Conservation (phyloP, 306 rosid species). For the Quercus robur region DNA sequence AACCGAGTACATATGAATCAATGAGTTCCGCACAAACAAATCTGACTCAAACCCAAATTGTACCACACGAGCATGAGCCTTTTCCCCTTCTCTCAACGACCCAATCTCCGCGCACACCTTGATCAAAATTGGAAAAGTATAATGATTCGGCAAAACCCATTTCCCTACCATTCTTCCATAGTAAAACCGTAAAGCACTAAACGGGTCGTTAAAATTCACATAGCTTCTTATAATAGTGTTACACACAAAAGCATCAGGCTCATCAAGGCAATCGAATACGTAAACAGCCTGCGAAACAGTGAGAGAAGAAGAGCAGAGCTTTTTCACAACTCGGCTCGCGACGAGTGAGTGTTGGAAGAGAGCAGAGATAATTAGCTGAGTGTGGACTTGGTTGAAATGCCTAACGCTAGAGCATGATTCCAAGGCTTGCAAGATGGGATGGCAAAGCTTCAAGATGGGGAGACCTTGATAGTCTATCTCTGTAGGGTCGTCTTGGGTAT, state of each 20-base stretch:
- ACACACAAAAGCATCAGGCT: constrained; percentile 52
- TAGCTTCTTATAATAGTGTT: constrained; percentile 55
- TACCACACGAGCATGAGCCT: constrained; percentile 40
- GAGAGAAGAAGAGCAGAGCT: constrained; percentile 39
- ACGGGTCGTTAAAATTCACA: constrained; percentile 23
- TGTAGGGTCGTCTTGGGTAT: constrained; percentile 6
- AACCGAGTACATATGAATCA: constrained; percentile 51
- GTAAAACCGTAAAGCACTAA: constrained; percentile 37
- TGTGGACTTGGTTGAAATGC: constrained; percentile 35
- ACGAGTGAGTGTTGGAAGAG: constrained; percentile 45
- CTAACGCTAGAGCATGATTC: constrained; percentile 40
- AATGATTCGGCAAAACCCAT: constrained; percentile 43
- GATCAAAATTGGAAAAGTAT: constrained; percentile 57
- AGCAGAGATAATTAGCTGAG: constrained; percentile 41
- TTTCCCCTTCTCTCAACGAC: constrained; percentile 29
- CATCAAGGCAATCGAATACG: constrained; percentile 34
- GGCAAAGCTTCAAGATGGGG: constrained; percentile 30
- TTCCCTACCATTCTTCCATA: constrained; percentile 39
- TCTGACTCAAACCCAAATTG: constrained; percentile 52
- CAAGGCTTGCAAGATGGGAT: constrained; percentile 31
- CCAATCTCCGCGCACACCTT: constrained; percentile 34
- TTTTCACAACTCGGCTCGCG: constrained; percentile 45
- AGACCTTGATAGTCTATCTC: constrained; percentile 26
- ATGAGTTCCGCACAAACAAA: constrained; percentile 46
- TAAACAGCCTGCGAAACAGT: constrained; percentile 28